Base-by-base conservation (phyloP, 2,329 filamentous ascomycete species). In the Orbilia ellipsospora region DNA sequence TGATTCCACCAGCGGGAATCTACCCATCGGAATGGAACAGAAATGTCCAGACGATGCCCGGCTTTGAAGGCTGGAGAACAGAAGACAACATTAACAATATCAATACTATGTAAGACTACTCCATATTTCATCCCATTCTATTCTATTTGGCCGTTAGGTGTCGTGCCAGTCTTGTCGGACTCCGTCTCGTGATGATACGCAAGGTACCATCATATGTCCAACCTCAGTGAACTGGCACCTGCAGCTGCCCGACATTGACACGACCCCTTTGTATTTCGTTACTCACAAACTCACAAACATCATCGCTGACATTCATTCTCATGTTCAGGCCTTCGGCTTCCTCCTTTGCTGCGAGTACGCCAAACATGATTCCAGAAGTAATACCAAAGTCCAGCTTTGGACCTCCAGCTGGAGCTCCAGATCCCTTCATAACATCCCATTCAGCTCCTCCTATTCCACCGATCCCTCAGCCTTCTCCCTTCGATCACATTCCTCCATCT, bases 301-400 rank as follows among this genome's bases (percentile, higher is more conserved):
- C 50, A 57, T 63, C 36, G 44, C 59, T 74, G 15, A 74, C 50
- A 63, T 74, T 6, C 1, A 48, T 73, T n/a, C 16, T 52, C 48
- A 28, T 20, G n/a, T 51, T 13, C 28, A 60, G 28, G 51, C 36
- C 57, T 7, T 36, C 26, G 15, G 18, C 52, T 50, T 40, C 18
- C 16, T 48, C 50, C 18, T 26, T 48, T 15, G 31, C 20, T 50
- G 31, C 31, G 31, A 45, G 54, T 60, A 65, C 61, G 23, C 62
- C 70, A 63, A 63, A 67, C 44, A 62, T 73, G 50, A 15, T 67
- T 12, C 69, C 69, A 36, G 63, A 74, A 68, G 57, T 68, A 51
- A 40, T 68, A 20, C 63, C 70, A 42, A 74, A 57, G 48, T 20
- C 12, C 31, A 42, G 18, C 18, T 36, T 7, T 36, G 31, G 31